Conservation (phyloP, 2,329 filamentous ascomycete species). For the Talaromyces pinophilus region DNA sequence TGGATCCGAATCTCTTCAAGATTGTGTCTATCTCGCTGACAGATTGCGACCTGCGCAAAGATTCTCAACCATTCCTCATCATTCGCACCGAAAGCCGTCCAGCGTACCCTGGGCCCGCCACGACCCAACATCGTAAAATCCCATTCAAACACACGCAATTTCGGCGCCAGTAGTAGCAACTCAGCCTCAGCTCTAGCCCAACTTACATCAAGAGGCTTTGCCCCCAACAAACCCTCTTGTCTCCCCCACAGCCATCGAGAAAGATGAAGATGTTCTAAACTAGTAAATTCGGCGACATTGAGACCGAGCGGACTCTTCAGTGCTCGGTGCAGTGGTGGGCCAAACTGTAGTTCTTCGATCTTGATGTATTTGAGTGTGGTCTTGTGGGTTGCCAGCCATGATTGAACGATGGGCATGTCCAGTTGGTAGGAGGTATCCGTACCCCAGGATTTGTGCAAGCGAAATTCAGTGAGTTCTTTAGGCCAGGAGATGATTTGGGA, state of each 20-base stretch:
- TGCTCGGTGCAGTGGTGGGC: neutral
- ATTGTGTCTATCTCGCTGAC: neutral
- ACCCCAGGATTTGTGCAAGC: neutral
- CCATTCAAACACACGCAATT: neutral
- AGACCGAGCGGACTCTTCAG: neutral
- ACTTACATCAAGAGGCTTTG: neutral
- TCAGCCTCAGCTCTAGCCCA: neutral
- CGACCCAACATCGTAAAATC: neutral
- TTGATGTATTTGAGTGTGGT: neutral
- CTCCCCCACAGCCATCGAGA: neutral
- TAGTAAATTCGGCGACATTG: neutral
- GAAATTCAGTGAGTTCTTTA: neutral
- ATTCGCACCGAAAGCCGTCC: neutral
- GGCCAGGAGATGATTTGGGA: neutral
- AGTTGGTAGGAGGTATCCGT: neutral
- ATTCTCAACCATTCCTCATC: neutral
- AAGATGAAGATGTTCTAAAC: neutral
- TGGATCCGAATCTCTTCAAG: neutral
- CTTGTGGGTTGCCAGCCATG: neutral
- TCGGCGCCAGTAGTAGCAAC: neutral
- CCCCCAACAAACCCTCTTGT: too few species aligned
- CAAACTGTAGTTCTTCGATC: neutral
- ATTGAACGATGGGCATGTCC: neutral
- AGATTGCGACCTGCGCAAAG: neutral
- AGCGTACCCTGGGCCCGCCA: neutral